phyloP scores from a whole-genome alignment of 2,329 filamentous ascomycete genomes.

The Thelonectria blattea region DNA sequence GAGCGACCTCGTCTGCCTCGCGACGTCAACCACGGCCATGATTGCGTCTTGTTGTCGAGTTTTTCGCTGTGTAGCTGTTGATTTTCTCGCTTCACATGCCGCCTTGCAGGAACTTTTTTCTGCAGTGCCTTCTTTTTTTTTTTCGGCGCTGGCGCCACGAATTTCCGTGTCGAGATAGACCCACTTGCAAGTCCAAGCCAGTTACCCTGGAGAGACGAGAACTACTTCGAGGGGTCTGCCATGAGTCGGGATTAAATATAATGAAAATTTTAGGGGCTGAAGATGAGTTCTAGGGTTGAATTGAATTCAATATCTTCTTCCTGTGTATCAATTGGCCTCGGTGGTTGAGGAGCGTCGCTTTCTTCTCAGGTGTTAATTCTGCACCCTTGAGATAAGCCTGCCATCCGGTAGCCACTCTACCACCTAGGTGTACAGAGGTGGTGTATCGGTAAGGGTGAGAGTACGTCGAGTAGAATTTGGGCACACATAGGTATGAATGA shows the following conservation, averaged over 20 bases:
- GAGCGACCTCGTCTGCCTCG: constrained; percentile 60
- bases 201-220: neutral
- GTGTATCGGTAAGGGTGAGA: too few relatives aligned
- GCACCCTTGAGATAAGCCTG: neutral
- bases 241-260: neutral
- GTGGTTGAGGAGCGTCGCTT: too few relatives aligned
- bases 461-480: too few relatives aligned
- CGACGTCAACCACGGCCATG: constrained; percentile 64
- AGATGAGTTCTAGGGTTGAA: neutral
- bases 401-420: too few relatives aligned
- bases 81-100: constrained; percentile 33
- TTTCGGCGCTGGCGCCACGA: constrained; percentile 42
- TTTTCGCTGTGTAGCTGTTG: constrained; percentile 38
- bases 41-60: constrained; percentile 42
- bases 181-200: constrained; percentile 15
- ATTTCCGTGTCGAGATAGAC: constrained; percentile 48
- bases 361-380: too few relatives aligned
- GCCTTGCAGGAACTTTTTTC: constrained; percentile 48
- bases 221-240: neutral
- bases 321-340: neutral
- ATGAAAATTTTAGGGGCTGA: neutral
- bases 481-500: too few relatives aligned
- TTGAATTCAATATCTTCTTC: neutral
- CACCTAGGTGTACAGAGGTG: too few relatives aligned
- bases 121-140: constrained; percentile 32